Percentiles rank a stretch among this genome's conserved stretches.
These are phyloP conservation scores for Royoungia palumana DNA, from an alignment of 768 basidiomycete species.

Conservation along the genomic window DNA sequence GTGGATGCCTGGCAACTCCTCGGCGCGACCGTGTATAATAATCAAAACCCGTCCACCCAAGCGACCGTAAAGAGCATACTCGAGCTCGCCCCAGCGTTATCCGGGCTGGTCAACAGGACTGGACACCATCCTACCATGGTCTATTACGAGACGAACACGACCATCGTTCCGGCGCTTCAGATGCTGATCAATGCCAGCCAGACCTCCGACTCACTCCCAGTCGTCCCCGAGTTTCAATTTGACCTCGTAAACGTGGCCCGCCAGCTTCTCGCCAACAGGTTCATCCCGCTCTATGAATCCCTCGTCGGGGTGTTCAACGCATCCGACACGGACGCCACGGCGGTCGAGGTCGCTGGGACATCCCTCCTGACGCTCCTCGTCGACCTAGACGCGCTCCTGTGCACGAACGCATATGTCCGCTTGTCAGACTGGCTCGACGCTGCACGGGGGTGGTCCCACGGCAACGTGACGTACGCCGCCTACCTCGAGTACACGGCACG, in stretches of 20 bases:
- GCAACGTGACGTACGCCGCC: constrained; percentile 29
- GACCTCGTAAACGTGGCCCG: constrained; percentile 40
- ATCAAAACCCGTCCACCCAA: constrained; percentile 31
- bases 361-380: constrained; percentile 31
- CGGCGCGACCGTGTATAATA: constrained; percentile 38
- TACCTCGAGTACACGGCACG: constrained; percentile 39
- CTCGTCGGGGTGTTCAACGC: constrained; percentile 31
- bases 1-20: constrained; percentile 37
- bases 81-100: constrained; percentile 34
- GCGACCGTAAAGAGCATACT: constrained; percentile 37
- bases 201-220: constrained; percentile 12
- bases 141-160: constrained; percentile 41
- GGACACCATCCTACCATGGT: constrained; percentile 34
- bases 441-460: constrained; percentile 30
- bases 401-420: constrained; percentile 31
- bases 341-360: constrained; percentile 22
- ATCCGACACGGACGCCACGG: constrained; percentile 12
- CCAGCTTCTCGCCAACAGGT: constrained; percentile 38
- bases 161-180: constrained; percentile 73
- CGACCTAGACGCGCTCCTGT: constrained; percentile 35
- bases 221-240: constrained; percentile 34
- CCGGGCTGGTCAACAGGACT: constrained; percentile 33
- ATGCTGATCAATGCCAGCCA: constrained; percentile 49
- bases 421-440: constrained; percentile 37
- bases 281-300: constrained; percentile 31